Conservation (phyloP, 352 stramenopile species). For the Pythium diclinum region DNA sequence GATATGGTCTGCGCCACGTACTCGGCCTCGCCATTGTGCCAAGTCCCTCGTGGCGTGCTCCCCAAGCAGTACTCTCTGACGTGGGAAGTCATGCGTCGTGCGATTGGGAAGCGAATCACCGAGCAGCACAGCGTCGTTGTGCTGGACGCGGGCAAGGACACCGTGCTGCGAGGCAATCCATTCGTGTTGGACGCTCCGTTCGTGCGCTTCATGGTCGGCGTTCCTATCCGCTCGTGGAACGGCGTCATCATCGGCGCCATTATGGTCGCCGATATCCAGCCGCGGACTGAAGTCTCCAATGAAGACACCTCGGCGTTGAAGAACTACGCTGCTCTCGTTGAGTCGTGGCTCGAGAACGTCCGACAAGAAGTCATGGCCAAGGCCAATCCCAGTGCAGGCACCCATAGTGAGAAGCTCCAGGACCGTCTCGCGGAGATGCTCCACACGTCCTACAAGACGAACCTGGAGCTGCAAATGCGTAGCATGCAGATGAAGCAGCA, state of each 20-base stretch:
- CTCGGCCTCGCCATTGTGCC: slow-evolving; percentile 23
- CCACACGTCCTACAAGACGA: slow-evolving; percentile 23
- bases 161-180: slow-evolving; percentile 43
- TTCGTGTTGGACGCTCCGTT: slow-evolving; percentile 53
- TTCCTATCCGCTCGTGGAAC: slow-evolving; percentile 46
- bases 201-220: slow-evolving; percentile 52
- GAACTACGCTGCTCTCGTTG: slow-evolving; percentile 15
- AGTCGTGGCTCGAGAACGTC: slow-evolving; percentile 22
- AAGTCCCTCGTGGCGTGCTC: slow-evolving; percentile 34
- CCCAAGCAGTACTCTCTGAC: slow-evolving; percentile 55
- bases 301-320: background rate
- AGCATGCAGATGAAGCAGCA: slow-evolving; percentile 24
- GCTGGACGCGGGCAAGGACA: slow-evolving; percentile 42
- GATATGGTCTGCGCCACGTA: slow-evolving; percentile 63
- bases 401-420: slow-evolving; percentile 12
- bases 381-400: background rate
- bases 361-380: slow-evolving; percentile 9
- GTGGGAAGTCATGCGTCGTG: slow-evolving; percentile 54
- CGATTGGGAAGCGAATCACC: slow-evolving; percentile 9
- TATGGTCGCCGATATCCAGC: slow-evolving; percentile 48
- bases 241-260: slow-evolving; percentile 55
- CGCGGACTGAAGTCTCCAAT: slow-evolving; percentile 28
- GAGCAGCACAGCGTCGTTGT: slow-evolving; percentile 34
- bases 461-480: slow-evolving; percentile 21
- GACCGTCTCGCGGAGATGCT: slow-evolving; percentile 26